phyloP scores from a whole-genome alignment of 257 asterid species.

The Nicotiana tabacum region DNA sequence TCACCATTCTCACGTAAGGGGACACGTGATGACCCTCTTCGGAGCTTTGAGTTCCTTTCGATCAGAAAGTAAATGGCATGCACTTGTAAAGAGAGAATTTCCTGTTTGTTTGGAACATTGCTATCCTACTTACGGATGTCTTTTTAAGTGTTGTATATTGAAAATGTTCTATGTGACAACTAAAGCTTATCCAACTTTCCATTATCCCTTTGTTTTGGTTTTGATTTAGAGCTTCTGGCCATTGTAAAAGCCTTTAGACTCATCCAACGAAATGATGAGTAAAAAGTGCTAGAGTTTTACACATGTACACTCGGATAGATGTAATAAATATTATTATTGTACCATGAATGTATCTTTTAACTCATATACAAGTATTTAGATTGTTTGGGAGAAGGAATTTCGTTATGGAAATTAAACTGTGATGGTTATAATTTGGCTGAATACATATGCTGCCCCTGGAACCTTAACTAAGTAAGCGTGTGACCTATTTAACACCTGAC shows the following conservation, averaged over 20 bases:
- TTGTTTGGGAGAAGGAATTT: background rate
- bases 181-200: conserved; percentile 15
- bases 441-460: too few relatives aligned
- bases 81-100: conserved; percentile 23
- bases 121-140: conserved; percentile 20
- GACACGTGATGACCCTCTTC: conserved; percentile 78
- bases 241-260: conserved; percentile 29
- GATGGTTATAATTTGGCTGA: background rate
- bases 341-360: background rate
- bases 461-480: too few relatives aligned
- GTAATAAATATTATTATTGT: conserved; percentile 13
- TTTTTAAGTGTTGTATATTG: conserved; percentile 39
- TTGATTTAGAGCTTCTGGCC: conserved; percentile 26
- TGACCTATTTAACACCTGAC: too few relatives aligned
- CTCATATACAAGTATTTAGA: background rate
- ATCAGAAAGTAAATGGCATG: conserved; percentile 29
- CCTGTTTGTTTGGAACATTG: conserved; percentile 14
- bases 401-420: too few relatives aligned
- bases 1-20: conserved; percentile 55
- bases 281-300: conserved; percentile 27
- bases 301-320: conserved; percentile 13
- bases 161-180: conserved; percentile 26
- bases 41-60: conserved; percentile 84
- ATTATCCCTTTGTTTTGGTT: conserved; percentile 21
- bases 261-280: conserved; percentile 40